phyloP scores from a whole-genome alignment of 768 basidiomycete genomes.

The Tylopilus felleus region DNA sequence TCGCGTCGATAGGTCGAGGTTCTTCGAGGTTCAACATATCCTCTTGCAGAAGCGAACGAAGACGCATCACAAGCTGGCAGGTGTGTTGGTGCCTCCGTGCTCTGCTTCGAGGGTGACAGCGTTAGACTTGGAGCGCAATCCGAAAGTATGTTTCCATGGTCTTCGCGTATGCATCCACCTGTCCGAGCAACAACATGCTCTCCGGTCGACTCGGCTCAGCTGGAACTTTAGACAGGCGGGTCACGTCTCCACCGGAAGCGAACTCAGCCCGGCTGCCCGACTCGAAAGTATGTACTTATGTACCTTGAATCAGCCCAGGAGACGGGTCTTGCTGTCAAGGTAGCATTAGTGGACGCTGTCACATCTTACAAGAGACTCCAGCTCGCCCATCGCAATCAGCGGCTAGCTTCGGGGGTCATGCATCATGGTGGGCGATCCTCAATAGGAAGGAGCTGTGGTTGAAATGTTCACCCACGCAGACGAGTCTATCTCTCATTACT shows the following conservation, averaged over 20 bases:
- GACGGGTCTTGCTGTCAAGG: too few relatives aligned
- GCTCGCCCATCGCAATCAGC: too few relatives aligned
- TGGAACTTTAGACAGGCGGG: conserved; percentile 83
- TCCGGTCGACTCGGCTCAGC: conserved; percentile 86
- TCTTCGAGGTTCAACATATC: too few relatives aligned
- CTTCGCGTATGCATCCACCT: conserved; percentile 83
- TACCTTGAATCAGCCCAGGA: neutral
- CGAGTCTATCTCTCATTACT: neutral
- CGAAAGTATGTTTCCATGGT: conserved; percentile 58
- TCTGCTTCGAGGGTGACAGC: too few relatives aligned
- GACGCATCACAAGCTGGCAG: too few relatives aligned
- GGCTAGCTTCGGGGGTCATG: neutral
- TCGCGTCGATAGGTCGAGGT: too few relatives aligned
- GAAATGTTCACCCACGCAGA: neutral
- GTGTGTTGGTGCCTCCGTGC: too few relatives aligned
- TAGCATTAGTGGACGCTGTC: too few relatives aligned
- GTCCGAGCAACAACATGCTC: conserved; percentile 79
- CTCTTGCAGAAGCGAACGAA: too few relatives aligned
- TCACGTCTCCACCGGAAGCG: conserved; percentile 86
- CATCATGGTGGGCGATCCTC: neutral
- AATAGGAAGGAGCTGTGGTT: conserved; percentile 3
- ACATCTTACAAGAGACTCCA: too few relatives aligned
- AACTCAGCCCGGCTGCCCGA: conserved; percentile 81
- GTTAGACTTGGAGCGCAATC: neutral
- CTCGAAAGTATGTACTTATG: too few relatives aligned